These are phyloP conservation scores for Vigna unguiculata DNA, from an alignment of 306 rosid genomes.

Conservation along the genomic window DNA sequence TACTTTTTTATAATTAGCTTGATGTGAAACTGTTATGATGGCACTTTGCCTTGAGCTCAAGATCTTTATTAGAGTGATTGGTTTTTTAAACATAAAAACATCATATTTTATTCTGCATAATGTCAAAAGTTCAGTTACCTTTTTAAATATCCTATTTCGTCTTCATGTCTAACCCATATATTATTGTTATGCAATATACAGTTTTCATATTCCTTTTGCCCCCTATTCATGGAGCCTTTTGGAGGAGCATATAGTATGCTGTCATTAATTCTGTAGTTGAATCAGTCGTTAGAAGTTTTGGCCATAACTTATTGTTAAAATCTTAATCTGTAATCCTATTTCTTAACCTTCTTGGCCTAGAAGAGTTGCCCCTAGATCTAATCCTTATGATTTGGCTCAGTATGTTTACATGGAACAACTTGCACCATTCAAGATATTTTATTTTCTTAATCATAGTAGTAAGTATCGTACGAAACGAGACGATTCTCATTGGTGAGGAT, in stretches of 20 bases:
- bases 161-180: background rate
- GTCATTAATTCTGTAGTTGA: background rate
- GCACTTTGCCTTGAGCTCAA: conserved; percentile 21
- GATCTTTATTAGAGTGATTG: conserved; percentile 6
- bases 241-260: conserved; percentile 10
- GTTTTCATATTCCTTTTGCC: background rate
- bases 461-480: too few relatives aligned
- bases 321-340: background rate
- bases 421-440: background rate
- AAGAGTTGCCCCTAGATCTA: conserved; percentile 1
- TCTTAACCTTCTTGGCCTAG: background rate
- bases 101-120: conserved; percentile 10
- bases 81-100: conserved; percentile 24
- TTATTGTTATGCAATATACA: background rate
- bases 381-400: conserved; percentile 25
- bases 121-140: background rate
- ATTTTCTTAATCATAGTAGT: background rate
- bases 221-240: background rate
- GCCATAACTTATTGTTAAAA: conserved; percentile 10
- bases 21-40: conserved; percentile 1
- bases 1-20: conserved; percentile 37
- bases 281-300: conserved; percentile 12
- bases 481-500: too few relatives aligned
- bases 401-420: conserved; percentile 10
- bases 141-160: background rate